Evolutionary conservation across 345 rosid species (phyloP), one percentile per base, ranked within the genome.

Genomic region (Sonneratia caseolaris): DNA sequence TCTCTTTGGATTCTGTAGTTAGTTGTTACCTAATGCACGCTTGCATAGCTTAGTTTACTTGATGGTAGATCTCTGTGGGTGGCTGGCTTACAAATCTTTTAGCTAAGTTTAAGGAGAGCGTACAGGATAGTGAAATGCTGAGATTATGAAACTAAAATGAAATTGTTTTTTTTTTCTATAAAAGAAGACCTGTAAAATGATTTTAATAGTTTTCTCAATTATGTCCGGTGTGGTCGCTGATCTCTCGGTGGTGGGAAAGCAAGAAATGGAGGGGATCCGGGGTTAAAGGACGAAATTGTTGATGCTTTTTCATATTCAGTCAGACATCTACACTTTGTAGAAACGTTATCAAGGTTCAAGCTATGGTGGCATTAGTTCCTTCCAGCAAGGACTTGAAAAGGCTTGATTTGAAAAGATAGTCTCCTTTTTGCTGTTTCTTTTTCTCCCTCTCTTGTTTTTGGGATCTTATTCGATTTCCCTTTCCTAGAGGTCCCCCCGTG

Each of bases 201-300:
- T 24, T 59, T 59, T 3, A 59, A 24, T 11, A 36, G 15, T 22
- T 59, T 4, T 59, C 64, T 59, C 13, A 14, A 59, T 59, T 59
- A 59, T 14, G 32, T 24, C 36, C 2, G 22, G 6, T 4, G 0
- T 8, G 3, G 7, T 55, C 3, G 7, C 6, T 55, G 59, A 55
- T 27, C 32, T 55, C 22, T 55, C 18, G 22, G 3, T 18, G 59
- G 18, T 55, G 9, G 48, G 32, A 68, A 73, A 57, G 71, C 24
- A 27, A 27, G 49, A 13, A 68, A 67, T 55, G 43, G 64, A 3
- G 18, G 48, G 42, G 36, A 21, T 24, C 19, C 3, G 37, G 47
- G 53, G 64, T 53, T 76, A 85, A 85, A 85, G 82, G 83, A 64
- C 71, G 76, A 78, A 81, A 81, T 85, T 53, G 80, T 80, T 78